phyloP scores from a whole-genome alignment of 768 basidiomycete genomes.

The Steccherinum ochraceum region DNA sequence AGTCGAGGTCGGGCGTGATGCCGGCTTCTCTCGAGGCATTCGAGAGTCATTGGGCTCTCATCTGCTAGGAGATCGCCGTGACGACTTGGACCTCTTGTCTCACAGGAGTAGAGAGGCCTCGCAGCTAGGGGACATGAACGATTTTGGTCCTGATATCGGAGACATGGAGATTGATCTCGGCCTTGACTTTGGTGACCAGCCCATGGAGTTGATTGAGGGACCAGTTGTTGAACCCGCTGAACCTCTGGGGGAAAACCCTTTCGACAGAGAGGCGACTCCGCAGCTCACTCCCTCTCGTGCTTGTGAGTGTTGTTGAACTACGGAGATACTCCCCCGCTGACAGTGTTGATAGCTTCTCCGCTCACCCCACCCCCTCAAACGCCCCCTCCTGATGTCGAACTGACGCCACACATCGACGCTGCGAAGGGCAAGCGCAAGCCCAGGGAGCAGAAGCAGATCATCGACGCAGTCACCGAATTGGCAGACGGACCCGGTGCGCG shows the following conservation, averaged over 20 bases:
- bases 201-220: no score
- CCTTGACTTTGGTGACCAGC: conserved; percentile 60
- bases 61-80: conserved; percentile 43
- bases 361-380: conserved; percentile 71
- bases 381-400: conserved; percentile 57
- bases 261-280: conserved; percentile 46
- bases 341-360: conserved; percentile 56
- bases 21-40: conserved; percentile 35
- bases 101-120: conserved; percentile 57
- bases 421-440: conserved; percentile 38
- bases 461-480: conserved; percentile 87
- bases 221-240: no score
- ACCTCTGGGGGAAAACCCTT: no score
- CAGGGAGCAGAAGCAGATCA: conserved; percentile 81
- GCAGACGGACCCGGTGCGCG: conserved; percentile 52
- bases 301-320: conserved; percentile 57
- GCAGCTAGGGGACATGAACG: conserved; percentile 51
- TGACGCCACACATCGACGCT: conserved; percentile 42
- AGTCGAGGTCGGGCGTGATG: conserved; percentile 66
- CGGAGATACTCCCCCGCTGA: no score
- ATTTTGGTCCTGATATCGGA: conserved; percentile 44
- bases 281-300: conserved; percentile 64
- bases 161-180: conserved; percentile 62
- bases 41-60: conserved; percentile 59
- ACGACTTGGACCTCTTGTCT: conserved; percentile 62